Evolutionary conservation across 164 flowering plant species (phyloP), one percentile per base, ranked within the genome.

Genomic region (Liquidambar formosana): DNA sequence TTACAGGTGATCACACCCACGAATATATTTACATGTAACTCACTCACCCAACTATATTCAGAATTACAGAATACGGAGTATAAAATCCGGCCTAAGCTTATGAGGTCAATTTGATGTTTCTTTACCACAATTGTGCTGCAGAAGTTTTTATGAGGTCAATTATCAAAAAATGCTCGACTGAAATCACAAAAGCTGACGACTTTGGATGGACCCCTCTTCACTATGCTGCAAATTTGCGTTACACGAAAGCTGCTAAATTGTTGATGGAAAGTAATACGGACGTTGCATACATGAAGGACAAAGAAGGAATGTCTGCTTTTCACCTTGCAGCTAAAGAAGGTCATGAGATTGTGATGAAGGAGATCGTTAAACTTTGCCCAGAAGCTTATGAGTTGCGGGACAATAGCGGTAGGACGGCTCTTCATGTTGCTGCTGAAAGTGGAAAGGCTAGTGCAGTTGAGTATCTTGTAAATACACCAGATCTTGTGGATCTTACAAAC

Each of bases 131-230:
- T 33, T n/a, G n/a, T n/a, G n/a, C 4, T 33, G 41, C 4, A 33
- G 41, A 33, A 33, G 41, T 2, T 33, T 2, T 33, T 33, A 2
- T 46, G 49, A 46, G 15, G 9, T 3, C 49, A 9, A 46, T 46
- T 46, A 46, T 46, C 26, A 21, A 22, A 18, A 65, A 44, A 23
- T 57, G 48, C 5, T 58, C 69, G 18, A 22, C 26, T 8, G 16
- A 51, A 26, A 14, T 49, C 4, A 1, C 10, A 15, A 58, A 75
- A 75, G 48, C 66, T 0, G 77, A 75, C 41, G 46, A 3, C 4
- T 25, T 58, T 4, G 74, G 74, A 28, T 65, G 77, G 73, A 64
- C 53, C 12, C 74, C 77, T 13, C 63, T 70, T 22, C 77, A 75
- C 57, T 75, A 75, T 44, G 70, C 74, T 10, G 77, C 70, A 13